Conservation (phyloP, 805 yeast genomes). For the Lipomyces sp. region DNA sequence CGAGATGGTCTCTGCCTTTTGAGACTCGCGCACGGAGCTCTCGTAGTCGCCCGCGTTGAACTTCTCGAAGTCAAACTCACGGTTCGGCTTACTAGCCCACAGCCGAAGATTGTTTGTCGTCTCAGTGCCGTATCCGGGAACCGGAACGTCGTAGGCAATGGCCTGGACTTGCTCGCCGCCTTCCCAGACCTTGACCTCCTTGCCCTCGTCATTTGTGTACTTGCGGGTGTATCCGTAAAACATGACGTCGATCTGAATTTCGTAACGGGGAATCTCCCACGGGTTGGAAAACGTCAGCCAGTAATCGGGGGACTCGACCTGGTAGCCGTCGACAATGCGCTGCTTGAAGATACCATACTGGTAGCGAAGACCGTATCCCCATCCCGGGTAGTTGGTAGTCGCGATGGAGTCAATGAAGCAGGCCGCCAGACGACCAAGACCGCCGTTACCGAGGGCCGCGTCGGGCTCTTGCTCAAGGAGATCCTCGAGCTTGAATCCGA, state of each 20-base stretch:
- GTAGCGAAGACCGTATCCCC: conserved; percentile 95
- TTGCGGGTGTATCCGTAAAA: conserved; percentile 79
- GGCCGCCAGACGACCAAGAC: conserved; percentile 90
- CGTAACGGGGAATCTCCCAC: conserved; percentile 87
- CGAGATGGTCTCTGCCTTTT: conserved; percentile 86
- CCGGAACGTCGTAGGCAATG: conserved; percentile 85
- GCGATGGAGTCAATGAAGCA: conserved; percentile 88
- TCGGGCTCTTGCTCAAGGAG: conserved; percentile 83
- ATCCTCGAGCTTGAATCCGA: conserved; percentile 88
- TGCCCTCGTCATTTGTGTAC: conserved; percentile 49
- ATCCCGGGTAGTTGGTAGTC: conserved; percentile 82
- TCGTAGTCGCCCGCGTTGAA: conserved; percentile 89
- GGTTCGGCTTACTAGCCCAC: conserved; percentile 87
- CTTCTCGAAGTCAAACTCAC: conserved; percentile 86
- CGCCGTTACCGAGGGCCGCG: conserved; percentile 94
- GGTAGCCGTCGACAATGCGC: conserved; percentile 85
- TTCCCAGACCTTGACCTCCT: conserved; percentile 64
- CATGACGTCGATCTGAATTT: conserved; percentile 84
- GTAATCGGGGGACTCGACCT: conserved; percentile 91
- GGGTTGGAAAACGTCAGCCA: conserved; percentile 89
- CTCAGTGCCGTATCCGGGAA: conserved; percentile 79
- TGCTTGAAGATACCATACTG: conserved; percentile 93
- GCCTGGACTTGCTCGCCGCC: conserved; percentile 91
- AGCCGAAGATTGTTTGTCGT: conserved; percentile 81
- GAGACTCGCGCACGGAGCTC: conserved; percentile 79